Evolutionary conservation across 2,329 filamentous ascomycete species (phyloP).

Genomic region (Rugonectria rugulosa): DNA sequence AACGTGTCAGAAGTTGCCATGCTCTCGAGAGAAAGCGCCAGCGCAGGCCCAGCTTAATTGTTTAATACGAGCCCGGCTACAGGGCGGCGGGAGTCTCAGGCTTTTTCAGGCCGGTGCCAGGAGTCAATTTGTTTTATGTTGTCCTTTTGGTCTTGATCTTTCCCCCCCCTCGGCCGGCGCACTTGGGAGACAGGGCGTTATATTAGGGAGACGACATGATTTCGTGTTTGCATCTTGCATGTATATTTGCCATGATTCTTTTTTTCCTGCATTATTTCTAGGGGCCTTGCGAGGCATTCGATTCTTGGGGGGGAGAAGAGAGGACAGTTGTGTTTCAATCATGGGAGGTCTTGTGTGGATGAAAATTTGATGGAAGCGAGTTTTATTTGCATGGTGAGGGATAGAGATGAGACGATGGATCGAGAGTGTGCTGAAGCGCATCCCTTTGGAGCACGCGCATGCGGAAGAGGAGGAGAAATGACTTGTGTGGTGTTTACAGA

Average conservation of each 20-base stretch:
- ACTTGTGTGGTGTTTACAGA: not conserved
- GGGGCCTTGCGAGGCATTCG: conserved; percentile 17
- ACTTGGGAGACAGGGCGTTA: conserved; percentile 34
- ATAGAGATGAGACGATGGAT: no score
- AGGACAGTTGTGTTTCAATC: not conserved
- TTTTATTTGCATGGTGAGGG: no score
- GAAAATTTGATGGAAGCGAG: conserved; percentile 17
- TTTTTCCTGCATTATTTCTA: conserved; percentile 25
- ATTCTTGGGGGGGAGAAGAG: conserved; percentile 20
- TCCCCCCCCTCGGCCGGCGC: no score
- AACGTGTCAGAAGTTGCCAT: not conserved
- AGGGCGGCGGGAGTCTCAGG: conserved; percentile 2
- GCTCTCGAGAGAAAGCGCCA: conserved; percentile 7
- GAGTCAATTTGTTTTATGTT: conserved; percentile 20
- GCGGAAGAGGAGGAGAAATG: not conserved
- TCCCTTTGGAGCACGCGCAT: no score
- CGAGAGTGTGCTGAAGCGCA: no score
- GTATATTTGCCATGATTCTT: conserved; percentile 27
- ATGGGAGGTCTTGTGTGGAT: conserved; percentile 31
- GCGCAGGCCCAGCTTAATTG: conserved; percentile 10
- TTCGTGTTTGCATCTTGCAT: conserved; percentile 23
- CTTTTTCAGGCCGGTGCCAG: conserved; percentile 2
- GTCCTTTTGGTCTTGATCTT: no score
- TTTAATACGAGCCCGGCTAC: conserved; percentile 6
- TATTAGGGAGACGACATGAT: conserved; percentile 28